Evolutionary conservation across 1,284 basidiomycete species (phyloP), one percentile per base, ranked within the genome.

Genomic region (Fomitopsis betulina): DNA sequence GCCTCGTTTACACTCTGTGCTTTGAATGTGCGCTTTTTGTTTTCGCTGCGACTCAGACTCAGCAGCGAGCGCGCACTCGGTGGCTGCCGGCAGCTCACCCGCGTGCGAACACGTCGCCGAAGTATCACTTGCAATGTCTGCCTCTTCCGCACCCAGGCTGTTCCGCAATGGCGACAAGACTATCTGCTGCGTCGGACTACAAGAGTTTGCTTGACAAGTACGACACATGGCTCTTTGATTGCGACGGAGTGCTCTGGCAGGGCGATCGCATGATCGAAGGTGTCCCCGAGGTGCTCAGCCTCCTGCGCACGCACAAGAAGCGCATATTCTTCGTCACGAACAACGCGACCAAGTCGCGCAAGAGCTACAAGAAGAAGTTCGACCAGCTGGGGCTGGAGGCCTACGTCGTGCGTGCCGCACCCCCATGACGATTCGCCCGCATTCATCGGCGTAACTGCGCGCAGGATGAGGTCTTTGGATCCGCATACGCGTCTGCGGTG

Each of bases 161-260:
- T 35, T 23, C n/a, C 50, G 49, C 35, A 8, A 49, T 51, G 45
- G 38, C 56, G 9, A 51, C 63, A 21, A 64, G 67, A 19, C 60
- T 72, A 38, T 64, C 62, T 7, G 68, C 79, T 42, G 62, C 71
- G 9, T 72, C 75, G 27, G 80, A 87, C 62, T 91, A 90, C 67
- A 71, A 79, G 56, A 66, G 72, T 21, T 70, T 93, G 40, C 65
- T 96, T 56, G 86, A 92, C 72, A 82, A 82, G 64, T 94, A 91
- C 70, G 94, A 97, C 71, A 95, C 91, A 21, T 96, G 94, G 83
- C 82, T 98, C 69, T 94, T 97, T 66, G 97, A 99, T 75, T 99
- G 95, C 72, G 96, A 99, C 71, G 96, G 96, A 23, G 96, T 98
- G 51, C 82, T 98, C 57, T 93, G 96, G 91, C 85, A 87, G 58